Base-by-base conservation (phyloP, 108 stramenopile genomes). In the Stephanodiscus minutulus region DNA sequence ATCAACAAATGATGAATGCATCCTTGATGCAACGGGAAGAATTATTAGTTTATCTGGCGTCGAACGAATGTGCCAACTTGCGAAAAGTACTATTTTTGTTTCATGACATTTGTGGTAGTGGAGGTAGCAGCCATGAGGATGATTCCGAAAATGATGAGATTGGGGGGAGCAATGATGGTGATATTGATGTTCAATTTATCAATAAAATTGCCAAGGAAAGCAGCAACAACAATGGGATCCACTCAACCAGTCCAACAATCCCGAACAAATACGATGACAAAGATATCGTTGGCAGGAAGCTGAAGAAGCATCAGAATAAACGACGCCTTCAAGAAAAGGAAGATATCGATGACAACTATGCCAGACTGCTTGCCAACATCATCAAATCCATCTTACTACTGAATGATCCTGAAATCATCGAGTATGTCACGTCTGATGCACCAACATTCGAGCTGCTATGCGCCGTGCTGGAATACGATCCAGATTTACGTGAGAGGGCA, bases 351-450 rank as follows among this genome's bases (percentile, higher is more conserved):
- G 50, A 75, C 10, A 76, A 72, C 7, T 81, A 92, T 61, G 79
- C 74, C 47, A 71, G 74, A 12, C 76, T 80, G 7, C 61, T 95
- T 65, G 89, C 90, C 8, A 85, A 76, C 0, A 67, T 92, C 50
- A 82, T 90, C 29, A 95, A 95, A 76, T 83, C 87, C 8, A 91
- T 92, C 67, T 61, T 95, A 27, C 75, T 95, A 15, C 65, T 95
- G 54, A 95, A 95, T 72, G 94, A 95, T 65, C 88, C 94, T 13
- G 81, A 90, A n/a, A 88, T 95, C 41, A 85, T 95, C 22, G 91
- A 95, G 68, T 77, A 83, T 59, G 82, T 91, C 39, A 86, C 91
- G 1, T 65, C 79, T 3, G 86, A 88, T 31, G 87, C 82, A 64
- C 47, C 61, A 37, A 74, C 88, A 12, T 95, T 91, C 80, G 91